Percentiles rank a stretch among this genome's conserved stretches.
Evolutionary conservation across 1,284 basidiomycete species (phyloP).

Genomic region (Crucibulum cyathiforme): DNA sequence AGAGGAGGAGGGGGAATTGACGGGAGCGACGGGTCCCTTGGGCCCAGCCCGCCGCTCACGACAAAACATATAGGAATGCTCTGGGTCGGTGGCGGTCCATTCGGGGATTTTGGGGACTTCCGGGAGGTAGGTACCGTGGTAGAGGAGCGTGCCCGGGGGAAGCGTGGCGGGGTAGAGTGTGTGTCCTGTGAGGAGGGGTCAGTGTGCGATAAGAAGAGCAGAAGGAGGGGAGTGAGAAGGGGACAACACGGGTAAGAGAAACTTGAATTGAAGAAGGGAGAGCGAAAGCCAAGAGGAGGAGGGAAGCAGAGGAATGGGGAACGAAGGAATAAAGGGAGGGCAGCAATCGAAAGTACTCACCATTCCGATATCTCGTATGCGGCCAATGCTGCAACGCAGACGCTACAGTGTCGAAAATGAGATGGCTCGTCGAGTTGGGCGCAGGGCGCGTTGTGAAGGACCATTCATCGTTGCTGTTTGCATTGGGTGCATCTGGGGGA

Average conservation of each 20-base stretch:
- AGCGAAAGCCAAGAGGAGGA: too few relatives aligned
- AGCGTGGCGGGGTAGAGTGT: constrained; percentile 40
- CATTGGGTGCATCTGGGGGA: neutral
- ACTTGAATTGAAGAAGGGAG: too few relatives aligned
- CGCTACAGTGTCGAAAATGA: constrained; percentile 49
- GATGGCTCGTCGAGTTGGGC: constrained; percentile 38
- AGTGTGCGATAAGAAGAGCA: too few relatives aligned
- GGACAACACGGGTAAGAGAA: too few relatives aligned
- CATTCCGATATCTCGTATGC: constrained; percentile 55
- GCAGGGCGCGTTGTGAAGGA: constrained; percentile 7
- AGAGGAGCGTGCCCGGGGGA: constrained; percentile 41
- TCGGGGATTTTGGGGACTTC: constrained; percentile 38
- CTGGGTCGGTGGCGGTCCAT: constrained; percentile 48
- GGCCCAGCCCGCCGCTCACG: neutral
- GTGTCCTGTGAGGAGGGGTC: constrained; percentile 28
- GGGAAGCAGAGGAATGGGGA: too few relatives aligned
- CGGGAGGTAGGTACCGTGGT: constrained; percentile 35
- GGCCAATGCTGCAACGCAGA: constrained; percentile 57
- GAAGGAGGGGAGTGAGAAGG: too few relatives aligned
- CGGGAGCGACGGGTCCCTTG: too few relatives aligned
- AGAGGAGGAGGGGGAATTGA: too few relatives aligned
- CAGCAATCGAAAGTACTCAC: constrained; percentile 19
- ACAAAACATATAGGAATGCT: constrained; percentile 45
- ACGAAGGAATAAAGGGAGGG: too few relatives aligned
- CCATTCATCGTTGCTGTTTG: constrained; percentile 3